Conservation (phyloP, 1,284 basidiomycete genomes). For the Cryptococcus sp. region DNA sequence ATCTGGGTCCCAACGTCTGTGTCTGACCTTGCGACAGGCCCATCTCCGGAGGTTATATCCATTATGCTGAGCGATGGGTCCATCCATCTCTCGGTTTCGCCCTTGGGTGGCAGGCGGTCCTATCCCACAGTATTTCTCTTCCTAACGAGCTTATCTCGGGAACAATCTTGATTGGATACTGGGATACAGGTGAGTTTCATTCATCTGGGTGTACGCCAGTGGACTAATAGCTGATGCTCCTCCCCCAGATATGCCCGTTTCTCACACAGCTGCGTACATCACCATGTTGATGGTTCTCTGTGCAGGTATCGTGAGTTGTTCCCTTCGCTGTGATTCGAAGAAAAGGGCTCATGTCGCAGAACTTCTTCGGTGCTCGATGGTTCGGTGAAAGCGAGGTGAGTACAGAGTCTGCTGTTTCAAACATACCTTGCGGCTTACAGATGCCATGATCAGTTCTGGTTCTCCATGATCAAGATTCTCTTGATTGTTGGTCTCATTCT, state of each 20-base stretch:
- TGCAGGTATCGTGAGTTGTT: conserved; percentile 10
- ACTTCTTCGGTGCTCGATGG: conserved; percentile 31
- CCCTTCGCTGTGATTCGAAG: not conserved
- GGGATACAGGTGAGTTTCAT: conserved; percentile 57
- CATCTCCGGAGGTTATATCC: conserved; percentile 46
- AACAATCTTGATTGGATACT: conserved; percentile 70
- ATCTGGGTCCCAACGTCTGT: not conserved
- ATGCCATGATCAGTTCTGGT: conserved; percentile 44
- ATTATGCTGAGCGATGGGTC: conserved; percentile 33
- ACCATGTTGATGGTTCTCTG: conserved; percentile 7
- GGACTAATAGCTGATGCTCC: conserved; percentile 14
- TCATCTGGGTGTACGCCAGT: conserved; percentile 48
- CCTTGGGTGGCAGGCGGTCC: conserved; percentile 34
- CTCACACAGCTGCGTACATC: conserved; percentile 17
- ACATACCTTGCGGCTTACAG: no score
- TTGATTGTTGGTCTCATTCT: conserved; percentile 63
- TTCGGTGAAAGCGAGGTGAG: conserved; percentile 60
- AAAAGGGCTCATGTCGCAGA: conserved; percentile 6
- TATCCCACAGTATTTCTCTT: conserved; percentile 60
- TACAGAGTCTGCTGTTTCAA: not conserved
- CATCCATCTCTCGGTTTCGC: conserved; percentile 37
- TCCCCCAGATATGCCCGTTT: conserved; percentile 63
- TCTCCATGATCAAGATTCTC: conserved; percentile 59
- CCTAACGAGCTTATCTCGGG: conserved; percentile 76
- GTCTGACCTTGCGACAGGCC: not conserved